phyloP scores from a whole-genome alignment of 176 grass and related monocot species.

The Secale cereale region DNA sequence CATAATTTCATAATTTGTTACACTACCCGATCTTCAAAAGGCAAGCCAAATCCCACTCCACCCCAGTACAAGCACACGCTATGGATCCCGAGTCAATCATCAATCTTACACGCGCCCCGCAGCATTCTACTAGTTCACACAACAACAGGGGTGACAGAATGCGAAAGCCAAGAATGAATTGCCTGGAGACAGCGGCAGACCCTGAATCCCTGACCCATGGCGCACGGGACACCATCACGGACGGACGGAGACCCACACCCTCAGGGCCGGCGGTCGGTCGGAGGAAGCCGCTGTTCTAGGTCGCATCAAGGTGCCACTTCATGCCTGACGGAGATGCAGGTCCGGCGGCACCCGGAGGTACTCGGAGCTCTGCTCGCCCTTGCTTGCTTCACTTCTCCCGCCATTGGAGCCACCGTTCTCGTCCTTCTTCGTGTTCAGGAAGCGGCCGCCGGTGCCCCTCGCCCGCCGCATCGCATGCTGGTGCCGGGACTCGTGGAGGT shows the following conservation, averaged over 20 bases:
- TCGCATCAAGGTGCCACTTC: constrained; percentile 11
- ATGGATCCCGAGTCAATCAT: too few relatives aligned
- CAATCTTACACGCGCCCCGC: too few relatives aligned
- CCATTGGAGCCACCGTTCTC: constrained; percentile 23
- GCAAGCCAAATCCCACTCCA: too few relatives aligned
- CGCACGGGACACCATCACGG: not conserved
- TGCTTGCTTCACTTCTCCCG: constrained; percentile 25
- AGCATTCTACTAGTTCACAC: not conserved
- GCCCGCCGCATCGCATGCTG: constrained; percentile 74
- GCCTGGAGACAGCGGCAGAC: constrained; percentile 66
- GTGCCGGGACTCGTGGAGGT: constrained; percentile 86
- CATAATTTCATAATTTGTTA: too few relatives aligned
- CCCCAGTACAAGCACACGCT: too few relatives aligned
- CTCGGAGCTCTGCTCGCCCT: constrained; percentile 28
- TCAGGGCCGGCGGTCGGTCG: not conserved
- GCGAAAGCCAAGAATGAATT: constrained; percentile 97
- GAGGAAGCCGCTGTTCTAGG: constrained; percentile 40
- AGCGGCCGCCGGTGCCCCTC: constrained; percentile 73
- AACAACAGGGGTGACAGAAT: constrained; percentile 6
- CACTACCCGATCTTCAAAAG: too few relatives aligned
- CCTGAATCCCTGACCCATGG: not conserved
- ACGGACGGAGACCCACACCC: not conserved
- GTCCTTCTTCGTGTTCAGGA: constrained; percentile 77
- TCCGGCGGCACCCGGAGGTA: constrained; percentile 21
- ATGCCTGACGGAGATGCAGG: constrained; percentile 39